Conservation (phyloP, 202 grass and related monocot species). For the Elaeis oleifera region DNA sequence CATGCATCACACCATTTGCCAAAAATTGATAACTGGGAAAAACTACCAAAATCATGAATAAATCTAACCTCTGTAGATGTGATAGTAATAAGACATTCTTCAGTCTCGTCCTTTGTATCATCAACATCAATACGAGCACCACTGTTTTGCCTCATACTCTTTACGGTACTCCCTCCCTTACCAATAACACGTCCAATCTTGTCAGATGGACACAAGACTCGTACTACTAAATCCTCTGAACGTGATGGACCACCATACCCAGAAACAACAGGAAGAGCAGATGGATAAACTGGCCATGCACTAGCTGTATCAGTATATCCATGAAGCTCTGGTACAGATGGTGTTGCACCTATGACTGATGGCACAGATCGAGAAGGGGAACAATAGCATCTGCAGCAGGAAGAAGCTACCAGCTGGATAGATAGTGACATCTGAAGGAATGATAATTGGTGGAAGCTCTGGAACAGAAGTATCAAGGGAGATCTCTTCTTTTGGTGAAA, state of each 20-base stretch:
- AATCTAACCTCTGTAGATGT: slow-evolving; percentile 64
- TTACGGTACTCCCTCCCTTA: slow-evolving; percentile 78
- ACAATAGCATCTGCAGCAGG: slow-evolving; percentile 40
- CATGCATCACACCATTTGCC: slow-evolving; percentile 22
- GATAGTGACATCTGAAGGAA: slow-evolving; percentile 77
- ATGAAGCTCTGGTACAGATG: slow-evolving; percentile 45
- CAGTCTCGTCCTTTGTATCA: slow-evolving; percentile 69
- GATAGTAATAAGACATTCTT: slow-evolving; percentile 76
- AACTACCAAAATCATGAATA: not conserved
- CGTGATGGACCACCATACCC: slow-evolving; percentile 38
- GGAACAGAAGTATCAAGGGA: slow-evolving; percentile 66
- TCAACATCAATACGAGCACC: slow-evolving; percentile 80
- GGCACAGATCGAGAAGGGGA: slow-evolving; percentile 35
- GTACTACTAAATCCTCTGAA: slow-evolving; percentile 60
- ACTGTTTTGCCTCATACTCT: slow-evolving; percentile 74
- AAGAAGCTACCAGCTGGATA: slow-evolving; percentile 64
- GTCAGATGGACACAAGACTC: slow-evolving; percentile 75
- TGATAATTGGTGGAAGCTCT: slow-evolving; percentile 61
- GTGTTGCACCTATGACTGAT: slow-evolving; percentile 45
- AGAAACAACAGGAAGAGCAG: slow-evolving; percentile 65
- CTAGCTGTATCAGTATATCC: slow-evolving; percentile 42
- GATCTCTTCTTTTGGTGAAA: slow-evolving; percentile 76
- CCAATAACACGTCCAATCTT: slow-evolving; percentile 96
- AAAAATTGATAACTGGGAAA: slow-evolving; percentile 11
- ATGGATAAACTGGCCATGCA: slow-evolving; percentile 50